Conservation (phyloP, 2,329 filamentous ascomycete species). For the Sporothrix pallida region DNA sequence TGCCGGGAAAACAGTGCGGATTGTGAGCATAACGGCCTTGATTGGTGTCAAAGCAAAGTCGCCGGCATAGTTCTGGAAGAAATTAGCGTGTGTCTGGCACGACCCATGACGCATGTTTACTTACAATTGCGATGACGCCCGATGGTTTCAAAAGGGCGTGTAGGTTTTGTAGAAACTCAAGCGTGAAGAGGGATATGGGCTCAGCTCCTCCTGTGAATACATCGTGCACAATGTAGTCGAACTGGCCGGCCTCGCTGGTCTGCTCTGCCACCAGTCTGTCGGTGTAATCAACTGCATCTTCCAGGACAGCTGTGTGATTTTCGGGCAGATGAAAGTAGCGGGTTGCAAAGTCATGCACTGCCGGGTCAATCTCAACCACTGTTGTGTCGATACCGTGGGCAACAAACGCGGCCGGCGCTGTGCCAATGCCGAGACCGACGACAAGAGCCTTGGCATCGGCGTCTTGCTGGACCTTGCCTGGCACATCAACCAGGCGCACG, state of each 20-base stretch:
- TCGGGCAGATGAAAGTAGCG: conserved; percentile 81
- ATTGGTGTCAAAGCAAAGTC: conserved; percentile 80
- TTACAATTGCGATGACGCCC: conserved; percentile 85
- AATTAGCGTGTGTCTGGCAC: background rate
- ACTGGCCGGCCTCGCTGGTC: conserved; percentile 53
- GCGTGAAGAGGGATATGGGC: conserved; percentile 84
- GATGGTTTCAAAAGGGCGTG: conserved; percentile 73
- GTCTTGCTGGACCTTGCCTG: conserved; percentile 43
- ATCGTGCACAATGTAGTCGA: conserved; percentile 95
- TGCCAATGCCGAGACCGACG: conserved; percentile 84
- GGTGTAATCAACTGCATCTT: conserved; percentile 79
- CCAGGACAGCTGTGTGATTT: conserved; percentile 80
- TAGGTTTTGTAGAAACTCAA: conserved; percentile 78
- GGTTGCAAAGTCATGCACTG: conserved; percentile 80
- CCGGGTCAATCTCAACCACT: conserved; percentile 91
- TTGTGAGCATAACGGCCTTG: conserved; percentile 79
- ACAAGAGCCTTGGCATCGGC: conserved; percentile 27
- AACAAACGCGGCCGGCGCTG: conserved; percentile 84
- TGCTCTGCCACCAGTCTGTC: conserved; percentile 46
- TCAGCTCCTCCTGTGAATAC: conserved; percentile 97
- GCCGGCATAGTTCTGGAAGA: conserved; percentile 84
- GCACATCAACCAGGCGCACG: conserved; percentile 75
- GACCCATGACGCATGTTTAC: conserved; percentile 43
- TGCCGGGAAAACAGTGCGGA: conserved; percentile 79
- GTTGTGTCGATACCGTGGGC: conserved; percentile 90